Percentiles rank a stretch among this genome's conserved stretches.
Evolutionary conservation across 2,329 filamentous ascomycete species (phyloP).

Genomic region (Neocucurbitaria cava): DNA sequence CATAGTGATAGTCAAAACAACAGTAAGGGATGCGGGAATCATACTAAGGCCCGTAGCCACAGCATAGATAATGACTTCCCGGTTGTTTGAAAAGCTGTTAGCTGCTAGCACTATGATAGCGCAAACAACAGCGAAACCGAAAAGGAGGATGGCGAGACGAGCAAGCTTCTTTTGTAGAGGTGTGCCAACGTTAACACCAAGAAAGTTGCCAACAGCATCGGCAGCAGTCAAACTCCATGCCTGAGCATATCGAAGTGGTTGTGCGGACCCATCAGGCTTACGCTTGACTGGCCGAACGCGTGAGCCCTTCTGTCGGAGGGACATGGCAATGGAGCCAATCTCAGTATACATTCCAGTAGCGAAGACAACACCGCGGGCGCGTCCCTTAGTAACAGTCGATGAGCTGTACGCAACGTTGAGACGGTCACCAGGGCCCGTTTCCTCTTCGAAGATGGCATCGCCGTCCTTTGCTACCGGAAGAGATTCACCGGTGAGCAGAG

Average conservation of each 20-base stretch:
- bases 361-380: constrained; percentile 71
- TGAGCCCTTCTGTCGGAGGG: constrained; percentile 63
- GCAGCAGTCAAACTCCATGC: constrained; percentile 58
- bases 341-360: constrained; percentile 74
- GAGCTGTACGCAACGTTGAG: constrained; percentile 74
- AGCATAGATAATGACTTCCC: constrained; percentile 48
- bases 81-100: constrained; percentile 46
- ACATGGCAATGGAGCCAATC: constrained; percentile 73
- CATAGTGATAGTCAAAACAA: constrained; percentile 49
- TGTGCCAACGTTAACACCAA: constrained; percentile 50
- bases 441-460: constrained; percentile 58
- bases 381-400: constrained; percentile 72
- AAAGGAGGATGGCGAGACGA: constrained; percentile 41
- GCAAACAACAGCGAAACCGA: constrained; percentile 39
- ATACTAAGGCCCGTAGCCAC: constrained; percentile 46
- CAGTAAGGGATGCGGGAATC: constrained; percentile 46
- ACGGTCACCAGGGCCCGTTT: constrained; percentile 70
- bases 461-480: constrained; percentile 69
- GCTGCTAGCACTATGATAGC: constrained; percentile 47
- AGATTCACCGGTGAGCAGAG: constrained; percentile 74
- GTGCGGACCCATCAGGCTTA: constrained; percentile 40
- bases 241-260: constrained; percentile 51
- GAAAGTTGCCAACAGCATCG: constrained; percentile 45
- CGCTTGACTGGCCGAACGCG: constrained; percentile 51
- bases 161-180: constrained; percentile 48